Base-by-base conservation (phyloP, 2,329 filamentous ascomycete genomes). In the Diplodia corticola region DNA sequence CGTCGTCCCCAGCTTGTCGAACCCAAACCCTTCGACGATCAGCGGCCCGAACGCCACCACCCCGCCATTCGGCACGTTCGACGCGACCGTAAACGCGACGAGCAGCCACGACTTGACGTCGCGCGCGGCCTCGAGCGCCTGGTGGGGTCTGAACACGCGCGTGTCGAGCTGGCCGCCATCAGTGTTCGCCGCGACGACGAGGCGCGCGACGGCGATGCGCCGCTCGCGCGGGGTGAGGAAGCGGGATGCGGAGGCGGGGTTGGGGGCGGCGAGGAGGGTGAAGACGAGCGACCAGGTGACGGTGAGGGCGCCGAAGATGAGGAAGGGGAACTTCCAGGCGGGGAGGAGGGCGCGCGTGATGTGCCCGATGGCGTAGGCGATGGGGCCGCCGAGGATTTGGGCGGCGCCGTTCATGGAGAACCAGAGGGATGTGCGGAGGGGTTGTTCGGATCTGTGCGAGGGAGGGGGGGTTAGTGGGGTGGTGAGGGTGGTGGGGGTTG, bases 141-240 rank as follows among this genome's bases (percentile, higher is more conserved):
- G 85, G 65, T 86, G 81, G 1, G 75, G 69, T 22, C 82, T 80
- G 76, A 86, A 87, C 33, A 77, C 76, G 69, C 76, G 80, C 72
- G 82, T 81, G 67, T 81, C 78, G 20, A 82, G 72, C n/a, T n/a
- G n/a, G n/a, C n/a, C n/a, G 70, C 80, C 80, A 3, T 79, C 81
- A 68, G 81, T 79, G 69, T 82, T 82, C n/a, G n/a, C n/a, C n/a
- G n/a, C n/a, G 57, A 74, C 73, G 26, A 44, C 57, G 4, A 92
- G 84, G 0, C 90, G 83, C 67, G 91, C 89, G n/a, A 91, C 79
- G 0, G 88, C 88, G 48, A 92, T 81, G 0, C 87, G 74, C 15
- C 87, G 86, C 69, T 94, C 91, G 54, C 86, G 82, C 59, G 89
- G 84, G 10, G 80, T 89, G 26, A 94, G 71, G 82, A 84, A 88